These are phyloP conservation scores for Larix kaempferi DNA, from an alignment of 75 land plant genomes.

Conservation along the genomic window DNA sequence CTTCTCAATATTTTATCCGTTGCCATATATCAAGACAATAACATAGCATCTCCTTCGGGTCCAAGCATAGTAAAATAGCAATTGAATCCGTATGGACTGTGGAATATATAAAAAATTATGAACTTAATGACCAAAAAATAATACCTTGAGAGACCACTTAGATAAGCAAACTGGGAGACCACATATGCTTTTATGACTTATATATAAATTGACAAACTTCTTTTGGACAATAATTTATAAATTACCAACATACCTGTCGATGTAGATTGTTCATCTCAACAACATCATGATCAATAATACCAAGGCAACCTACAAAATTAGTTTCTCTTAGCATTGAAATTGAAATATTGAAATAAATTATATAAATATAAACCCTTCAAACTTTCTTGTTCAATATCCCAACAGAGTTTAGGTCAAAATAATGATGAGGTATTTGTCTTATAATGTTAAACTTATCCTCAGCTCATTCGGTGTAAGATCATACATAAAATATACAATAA, in stretches of 20 bases:
- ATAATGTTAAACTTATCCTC: slow-evolving; percentile 1
- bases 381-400: neutral
- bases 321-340: neutral
- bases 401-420: neutral
- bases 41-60: no score
- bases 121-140: no score
- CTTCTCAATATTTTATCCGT: no score
- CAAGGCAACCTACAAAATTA: slow-evolving; percentile 62
- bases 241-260: slow-evolving; percentile 56
- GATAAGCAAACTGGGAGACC: neutral
- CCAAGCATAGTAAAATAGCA: no score
- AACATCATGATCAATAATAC: slow-evolving; percentile 85
- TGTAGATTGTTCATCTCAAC: slow-evolving; percentile 96
- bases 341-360: slow-evolving; percentile 8
- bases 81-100: no score
- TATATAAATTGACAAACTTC: neutral
- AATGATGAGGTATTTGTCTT: neutral
- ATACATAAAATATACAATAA: no score
- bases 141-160: neutral
- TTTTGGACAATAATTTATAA: neutral
- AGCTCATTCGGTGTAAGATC: neutral
- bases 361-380: neutral
- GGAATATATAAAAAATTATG: no score
- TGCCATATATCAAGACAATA: no score
- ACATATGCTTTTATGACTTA: neutral